Conservation (phyloP, 345 rosid species). For the Draba incana region DNA sequence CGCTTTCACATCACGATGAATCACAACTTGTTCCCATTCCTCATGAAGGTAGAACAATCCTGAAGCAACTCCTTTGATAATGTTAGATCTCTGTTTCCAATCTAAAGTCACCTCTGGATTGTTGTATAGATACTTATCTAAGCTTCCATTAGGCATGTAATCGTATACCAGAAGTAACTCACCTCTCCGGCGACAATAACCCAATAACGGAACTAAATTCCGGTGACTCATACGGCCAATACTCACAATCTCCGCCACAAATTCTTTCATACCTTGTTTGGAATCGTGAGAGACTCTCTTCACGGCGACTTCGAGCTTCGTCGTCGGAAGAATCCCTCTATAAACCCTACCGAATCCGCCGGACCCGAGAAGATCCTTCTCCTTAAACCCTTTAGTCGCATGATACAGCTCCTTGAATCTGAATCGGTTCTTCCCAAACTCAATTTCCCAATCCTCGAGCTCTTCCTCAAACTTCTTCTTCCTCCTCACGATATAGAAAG, state of each 20-base stretch:
- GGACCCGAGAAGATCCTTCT: conserved; percentile 56
- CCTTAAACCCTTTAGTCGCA: conserved; percentile 70
- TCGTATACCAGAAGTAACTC: conserved; percentile 68
- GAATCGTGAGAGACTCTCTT: conserved; percentile 69
- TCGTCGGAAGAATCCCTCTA: conserved; percentile 52
- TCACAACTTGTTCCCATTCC: conserved; percentile 70
- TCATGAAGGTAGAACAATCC: conserved; percentile 63
- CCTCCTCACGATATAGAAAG: conserved; percentile 36
- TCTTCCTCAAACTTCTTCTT: conserved; percentile 59
- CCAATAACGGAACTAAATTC: conserved; percentile 58
- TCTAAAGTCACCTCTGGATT: conserved; percentile 48
- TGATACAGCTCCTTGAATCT: conserved; percentile 61
- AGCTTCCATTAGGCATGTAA: conserved; percentile 67
- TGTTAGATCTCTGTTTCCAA: conserved; percentile 57
- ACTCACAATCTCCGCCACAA: conserved; percentile 62
- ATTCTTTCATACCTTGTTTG: conserved; percentile 63
- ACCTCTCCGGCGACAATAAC: conserved; percentile 62
- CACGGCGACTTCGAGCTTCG: conserved; percentile 58
- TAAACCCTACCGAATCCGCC: conserved; percentile 78
- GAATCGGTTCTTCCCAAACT: conserved; percentile 64
- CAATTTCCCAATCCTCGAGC: conserved; percentile 77
- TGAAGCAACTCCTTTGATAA: conserved; percentile 62
- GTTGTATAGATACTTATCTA: conserved; percentile 54
- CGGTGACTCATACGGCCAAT: conserved; percentile 61
- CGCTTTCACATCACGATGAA: conserved; percentile 70